Evolutionary conservation across 2,329 filamentous ascomycete genomes (phyloP).

Genomic region (Neophaeococcomyces mojaviensis): DNA sequence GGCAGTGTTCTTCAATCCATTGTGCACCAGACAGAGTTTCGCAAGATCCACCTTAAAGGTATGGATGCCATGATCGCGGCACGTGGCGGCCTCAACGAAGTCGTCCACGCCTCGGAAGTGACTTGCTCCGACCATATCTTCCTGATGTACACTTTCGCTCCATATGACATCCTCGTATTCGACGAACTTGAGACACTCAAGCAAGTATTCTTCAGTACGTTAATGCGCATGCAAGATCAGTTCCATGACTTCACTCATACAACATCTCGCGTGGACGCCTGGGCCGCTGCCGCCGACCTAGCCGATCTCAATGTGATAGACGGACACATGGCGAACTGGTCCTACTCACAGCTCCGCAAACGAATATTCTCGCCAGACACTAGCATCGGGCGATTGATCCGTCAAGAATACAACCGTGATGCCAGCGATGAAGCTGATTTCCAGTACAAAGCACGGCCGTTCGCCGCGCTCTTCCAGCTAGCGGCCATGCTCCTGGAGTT

Average conservation of each 20-base stretch:
- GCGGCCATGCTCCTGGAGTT: not conserved
- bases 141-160: not conserved
- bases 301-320: not conserved
- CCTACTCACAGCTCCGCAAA: not conserved
- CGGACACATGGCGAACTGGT: not conserved
- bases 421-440: not conserved
- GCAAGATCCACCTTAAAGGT: not conserved
- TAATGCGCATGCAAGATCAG: not conserved
- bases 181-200: slow-evolving; percentile 2
- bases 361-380: not conserved
- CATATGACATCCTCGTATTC: slow-evolving; percentile 1
- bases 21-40: not conserved
- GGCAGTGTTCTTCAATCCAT: not conserved
- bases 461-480: slow-evolving; percentile 2
- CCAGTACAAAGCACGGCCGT: not conserved
- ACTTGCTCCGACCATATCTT: slow-evolving; percentile 1
- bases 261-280: not conserved
- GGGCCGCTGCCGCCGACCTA: slow-evolving; percentile 1
- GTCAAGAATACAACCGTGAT: not conserved
- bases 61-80: slow-evolving; percentile 1
- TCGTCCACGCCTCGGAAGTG: not conserved
- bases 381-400: not conserved
- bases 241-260: not conserved
- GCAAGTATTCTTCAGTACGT: not conserved
- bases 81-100: not conserved